Evolutionary conservation across 108 stramenopile genomes (phyloP), one percentile per base, ranked within the genome.

Genomic region (Cylindrotheca fusiformis): DNA sequence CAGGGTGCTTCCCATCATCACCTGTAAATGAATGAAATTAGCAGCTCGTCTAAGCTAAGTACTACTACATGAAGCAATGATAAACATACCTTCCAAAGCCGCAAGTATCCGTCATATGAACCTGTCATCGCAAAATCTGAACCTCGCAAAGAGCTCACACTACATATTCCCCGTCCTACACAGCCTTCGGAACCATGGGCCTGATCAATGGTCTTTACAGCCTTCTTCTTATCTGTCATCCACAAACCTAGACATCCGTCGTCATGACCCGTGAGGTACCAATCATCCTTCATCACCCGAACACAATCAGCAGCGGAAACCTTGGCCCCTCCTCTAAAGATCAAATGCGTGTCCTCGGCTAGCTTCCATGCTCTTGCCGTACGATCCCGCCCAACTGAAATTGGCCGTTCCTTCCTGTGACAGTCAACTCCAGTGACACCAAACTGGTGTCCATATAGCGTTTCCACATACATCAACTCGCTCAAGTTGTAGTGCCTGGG

Each of bases 291-390:
- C 36, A 97, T 67, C 50, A 88, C 76, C 2, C 66, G 46, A 24
- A 90, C 75, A 49, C 85, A 81, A 52, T 95, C 95, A 17, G 94
- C 82, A n/a, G 85, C 75, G 29, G 69, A 60, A 12, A 83, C 71
- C 54, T 82, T 79, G 19, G 79, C 75, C 10, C 92, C 90, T 28
- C 83, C 87, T 27, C 96, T 84, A 69, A 89, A 97, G 26, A 99
- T 96, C 25, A 99, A 71, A 71, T 99, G 99, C 19, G 95, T 95
- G 67, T 97, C 97, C 64, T 98, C 97, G 18, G 82, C 79, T 27
- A 99, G 62, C 76, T 99, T 99, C 99, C 99, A 99, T 24, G 87
- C 81, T 22, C 99, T 88, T 32, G 87, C 93, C 0, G 95, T 95
- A 44, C 93, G 80, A 69, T 98, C 98, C 50, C 82, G 60, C 28